Percentiles rank a stretch among this genome's conserved stretches.
These are phyloP conservation scores for Leccinum solheimii DNA, from an alignment of 1,284 basidiomycete species.

Conservation along the genomic window DNA sequence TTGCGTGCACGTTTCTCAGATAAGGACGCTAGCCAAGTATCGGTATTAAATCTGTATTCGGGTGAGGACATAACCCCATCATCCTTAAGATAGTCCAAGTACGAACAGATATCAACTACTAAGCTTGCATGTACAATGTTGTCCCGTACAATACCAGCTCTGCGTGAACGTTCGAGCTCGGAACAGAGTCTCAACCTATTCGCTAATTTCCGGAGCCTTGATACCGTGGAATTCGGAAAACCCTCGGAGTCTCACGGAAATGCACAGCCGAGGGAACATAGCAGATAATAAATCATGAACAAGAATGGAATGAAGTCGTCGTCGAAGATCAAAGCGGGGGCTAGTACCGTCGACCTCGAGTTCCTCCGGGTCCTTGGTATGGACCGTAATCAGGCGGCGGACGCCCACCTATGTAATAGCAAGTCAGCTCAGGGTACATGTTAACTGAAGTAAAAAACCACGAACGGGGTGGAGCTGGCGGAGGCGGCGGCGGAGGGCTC, in stretches of 20 bases:
- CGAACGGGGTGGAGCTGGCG: slow-evolving; percentile 26
- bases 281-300: slow-evolving; percentile 26
- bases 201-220: neutral
- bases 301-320: slow-evolving; percentile 11
- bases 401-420: slow-evolving; percentile 43
- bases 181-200: neutral
- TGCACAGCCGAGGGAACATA: slow-evolving; percentile 6
- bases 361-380: slow-evolving; percentile 59
- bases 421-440: slow-evolving; percentile 18
- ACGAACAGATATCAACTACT: neutral
- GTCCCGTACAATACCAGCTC: neutral
- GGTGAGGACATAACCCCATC: neutral
- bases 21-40: neutral
- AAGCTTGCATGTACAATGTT: neutral
- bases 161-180: neutral
- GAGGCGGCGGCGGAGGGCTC: slow-evolving; percentile 51
- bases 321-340: neutral
- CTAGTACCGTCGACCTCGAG: slow-evolving; percentile 39
- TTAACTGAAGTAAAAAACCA: neutral
- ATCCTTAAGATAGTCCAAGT: neutral
- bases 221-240: slow-evolving; percentile 5
- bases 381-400: slow-evolving; percentile 72
- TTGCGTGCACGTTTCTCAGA: neutral
- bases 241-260: neutral
- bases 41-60: neutral